Evolutionary conservation across 2,329 filamentous ascomycete genomes (phyloP), one percentile per base, ranked within the genome.

Genomic region (Aspergillus novoparasiticus): DNA sequence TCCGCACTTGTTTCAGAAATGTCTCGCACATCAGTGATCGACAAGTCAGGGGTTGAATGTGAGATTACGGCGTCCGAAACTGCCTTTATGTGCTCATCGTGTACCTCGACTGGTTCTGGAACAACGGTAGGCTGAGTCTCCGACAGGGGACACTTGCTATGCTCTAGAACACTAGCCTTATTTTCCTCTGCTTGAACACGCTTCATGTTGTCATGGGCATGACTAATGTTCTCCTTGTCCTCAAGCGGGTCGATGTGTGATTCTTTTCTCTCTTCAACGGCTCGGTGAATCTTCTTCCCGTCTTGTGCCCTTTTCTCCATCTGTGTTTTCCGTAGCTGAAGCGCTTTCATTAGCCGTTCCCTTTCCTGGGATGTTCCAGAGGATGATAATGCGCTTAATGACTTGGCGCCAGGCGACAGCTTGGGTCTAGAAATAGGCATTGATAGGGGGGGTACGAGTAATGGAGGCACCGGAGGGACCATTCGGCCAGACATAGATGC

Each of bases 261-360:
- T 23, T 62, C 62, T 28, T 57, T 45, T 23, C 68, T 67, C 56
- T 68, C 62, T 26, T 68, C 65, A 61, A 48, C 54, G 46, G 59
- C 51, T 23, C 63, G 61, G 28, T 71, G 65, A 61, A 71, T 73
- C 57, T 70, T 73, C 61, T 73, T 74, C 23, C 66, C 69, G 59
- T 74, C 66, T 50, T 70, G 69, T 11, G 74, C 76, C 39, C 74
- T 73, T 63, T 75, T 78, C 43, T 74, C 76, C 74, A 89, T 88
- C 76, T 93, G 93, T 79, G 91, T 93, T 78, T 96, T 95, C 58
- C 94, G 87, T 69, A 97, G 79, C 77, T 97, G 91, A 80, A 97
- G 85, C 9, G 95, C 95, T 80, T 96, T 97, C 92, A 97, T 94
- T 66, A 99, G 82, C 60, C 95, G 86, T 64, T 92, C 88, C 80